Evolutionary conservation across 2,329 filamentous ascomycete genomes (phyloP).

Genomic region (Stachybotrys chartarum): DNA sequence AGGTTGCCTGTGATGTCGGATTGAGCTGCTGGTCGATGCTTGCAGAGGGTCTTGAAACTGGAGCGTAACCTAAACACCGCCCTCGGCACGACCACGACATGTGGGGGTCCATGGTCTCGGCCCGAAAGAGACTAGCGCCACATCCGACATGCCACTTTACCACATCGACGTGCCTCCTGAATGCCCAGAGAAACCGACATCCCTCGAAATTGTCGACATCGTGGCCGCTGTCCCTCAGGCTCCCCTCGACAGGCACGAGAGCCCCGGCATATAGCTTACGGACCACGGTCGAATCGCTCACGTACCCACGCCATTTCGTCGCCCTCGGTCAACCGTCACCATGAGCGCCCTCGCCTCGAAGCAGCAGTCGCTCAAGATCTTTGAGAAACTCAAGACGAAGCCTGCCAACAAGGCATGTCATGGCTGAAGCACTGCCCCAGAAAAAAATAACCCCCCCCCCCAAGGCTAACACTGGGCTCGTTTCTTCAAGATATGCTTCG

Average conservation of each 20-base stretch:
- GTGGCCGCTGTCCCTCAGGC: neutral
- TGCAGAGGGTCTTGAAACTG: constrained; percentile 6
- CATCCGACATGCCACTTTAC: constrained; percentile 34
- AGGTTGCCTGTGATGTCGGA: neutral
- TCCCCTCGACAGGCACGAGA: neutral
- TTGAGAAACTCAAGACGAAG: constrained; percentile 94
- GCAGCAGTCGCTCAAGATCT: constrained; percentile 92
- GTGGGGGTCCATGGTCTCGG: neutral
- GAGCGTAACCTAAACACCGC: constrained; percentile 19
- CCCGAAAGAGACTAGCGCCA: constrained; percentile 27
- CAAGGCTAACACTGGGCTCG: neutral
- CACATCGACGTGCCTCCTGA: constrained; percentile 16
- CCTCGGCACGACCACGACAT: constrained; percentile 24
- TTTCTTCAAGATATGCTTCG: constrained; percentile 76
- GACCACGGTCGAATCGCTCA: neutral
- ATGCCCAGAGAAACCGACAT: neutral
- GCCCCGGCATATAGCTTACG: neutral
- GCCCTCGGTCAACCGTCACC: constrained; percentile 24
- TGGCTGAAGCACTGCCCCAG: neutral
- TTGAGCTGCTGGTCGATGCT: neutral
- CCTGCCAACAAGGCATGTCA: constrained; percentile 79
- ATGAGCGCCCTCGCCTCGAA: constrained; percentile 75
- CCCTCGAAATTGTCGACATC: neutral
- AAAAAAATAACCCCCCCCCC: neutral
- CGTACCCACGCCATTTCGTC: constrained; percentile 1